Evolutionary conservation across 2,329 filamentous ascomycete genomes (phyloP).

Genomic region (Tolypocladium inflatum): DNA sequence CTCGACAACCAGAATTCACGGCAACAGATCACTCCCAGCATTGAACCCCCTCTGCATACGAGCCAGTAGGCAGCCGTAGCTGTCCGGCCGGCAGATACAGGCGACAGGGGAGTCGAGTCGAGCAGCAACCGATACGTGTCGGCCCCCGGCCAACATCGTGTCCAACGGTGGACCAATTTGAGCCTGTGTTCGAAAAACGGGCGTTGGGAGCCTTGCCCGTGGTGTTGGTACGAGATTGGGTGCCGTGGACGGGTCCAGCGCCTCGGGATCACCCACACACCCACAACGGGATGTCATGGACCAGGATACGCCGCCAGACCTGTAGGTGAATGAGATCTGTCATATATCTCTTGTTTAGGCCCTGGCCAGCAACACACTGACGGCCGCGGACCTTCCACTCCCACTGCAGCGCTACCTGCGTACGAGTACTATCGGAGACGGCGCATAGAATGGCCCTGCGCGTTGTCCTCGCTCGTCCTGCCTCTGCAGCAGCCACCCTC

Average conservation of each 20-base stretch:
- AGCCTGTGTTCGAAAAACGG: background rate
- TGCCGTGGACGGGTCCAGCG: conserved; percentile 13
- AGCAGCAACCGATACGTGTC: background rate
- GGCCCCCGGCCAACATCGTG: background rate
- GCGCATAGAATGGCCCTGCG: background rate
- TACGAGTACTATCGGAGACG: background rate
- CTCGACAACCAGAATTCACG: background rate
- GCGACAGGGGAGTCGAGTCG: background rate
- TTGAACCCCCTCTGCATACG: background rate
- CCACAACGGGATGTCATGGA: conserved; percentile 3
- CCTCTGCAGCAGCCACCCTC: background rate
- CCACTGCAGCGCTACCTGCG: conserved; percentile 5
- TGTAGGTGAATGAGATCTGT: conserved; percentile 15
- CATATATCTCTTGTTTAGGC: conserved; percentile 10
- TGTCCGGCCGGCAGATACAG: background rate
- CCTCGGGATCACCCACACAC: conserved; percentile 16
- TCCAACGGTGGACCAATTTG: background rate
- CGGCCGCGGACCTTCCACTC: conserved; percentile 5
- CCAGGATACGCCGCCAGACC: conserved; percentile 9
- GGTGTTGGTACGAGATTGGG: conserved; percentile 3
- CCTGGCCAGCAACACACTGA: conserved; percentile 4
- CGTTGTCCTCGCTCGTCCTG: background rate
- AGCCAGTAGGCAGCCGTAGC: background rate
- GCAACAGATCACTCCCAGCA: background rate
- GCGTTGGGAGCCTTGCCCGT: conserved; percentile 2